A percentile compares a stretch with the other conserved stretches of the same genome.
phyloP scores from a whole-genome alignment of 2,329 filamentous ascomycete genomes.

The Penicillium sp. region DNA sequence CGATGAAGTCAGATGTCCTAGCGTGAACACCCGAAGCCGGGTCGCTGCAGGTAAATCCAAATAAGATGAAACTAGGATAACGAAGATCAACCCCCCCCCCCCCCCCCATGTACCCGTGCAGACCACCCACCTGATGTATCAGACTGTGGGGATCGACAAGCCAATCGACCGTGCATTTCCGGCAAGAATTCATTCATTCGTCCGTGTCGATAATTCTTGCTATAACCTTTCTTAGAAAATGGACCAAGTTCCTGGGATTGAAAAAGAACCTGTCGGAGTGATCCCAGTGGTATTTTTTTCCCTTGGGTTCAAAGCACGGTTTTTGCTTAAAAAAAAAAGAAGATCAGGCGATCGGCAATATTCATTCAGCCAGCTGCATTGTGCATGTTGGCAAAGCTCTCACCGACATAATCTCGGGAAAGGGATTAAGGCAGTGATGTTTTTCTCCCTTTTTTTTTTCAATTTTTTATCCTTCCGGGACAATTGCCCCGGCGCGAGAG shows the following conservation, averaged over 20 bases:
- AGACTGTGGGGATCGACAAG: constrained; percentile 27
- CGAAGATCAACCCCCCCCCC: constrained; percentile 30
- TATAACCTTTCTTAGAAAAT: constrained; percentile 10
- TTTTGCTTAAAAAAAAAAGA: constrained; percentile 21
- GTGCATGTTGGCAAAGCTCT: constrained; percentile 22
- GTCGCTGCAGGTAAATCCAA: constrained; percentile 33
- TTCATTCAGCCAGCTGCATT: constrained; percentile 25
- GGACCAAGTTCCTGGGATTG: constrained; percentile 17
- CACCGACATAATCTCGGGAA: constrained; percentile 28
- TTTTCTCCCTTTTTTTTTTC: not conserved
- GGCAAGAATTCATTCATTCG: constrained; percentile 5
- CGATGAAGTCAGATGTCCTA: constrained; percentile 32
- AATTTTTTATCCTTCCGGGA: not conserved
- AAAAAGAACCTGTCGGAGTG: constrained; percentile 13
- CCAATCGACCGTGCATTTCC: constrained; percentile 21
- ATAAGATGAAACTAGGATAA: constrained; percentile 38
- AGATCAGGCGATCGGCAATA: constrained; percentile 29
- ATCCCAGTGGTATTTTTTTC: constrained; percentile 2
- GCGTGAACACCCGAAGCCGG: constrained; percentile 34
- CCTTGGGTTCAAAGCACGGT: not conserved
- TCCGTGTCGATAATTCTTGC: constrained; percentile 9
- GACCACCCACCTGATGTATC: constrained; percentile 29
- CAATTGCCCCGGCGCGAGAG: not conserved
- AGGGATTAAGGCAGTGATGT: constrained; percentile 9
- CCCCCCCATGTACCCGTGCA: constrained; percentile 30